These are phyloP conservation scores for Colletotrichum noveboracense DNA, from an alignment of 2,329 filamentous ascomycete genomes.

Conservation along the genomic window DNA sequence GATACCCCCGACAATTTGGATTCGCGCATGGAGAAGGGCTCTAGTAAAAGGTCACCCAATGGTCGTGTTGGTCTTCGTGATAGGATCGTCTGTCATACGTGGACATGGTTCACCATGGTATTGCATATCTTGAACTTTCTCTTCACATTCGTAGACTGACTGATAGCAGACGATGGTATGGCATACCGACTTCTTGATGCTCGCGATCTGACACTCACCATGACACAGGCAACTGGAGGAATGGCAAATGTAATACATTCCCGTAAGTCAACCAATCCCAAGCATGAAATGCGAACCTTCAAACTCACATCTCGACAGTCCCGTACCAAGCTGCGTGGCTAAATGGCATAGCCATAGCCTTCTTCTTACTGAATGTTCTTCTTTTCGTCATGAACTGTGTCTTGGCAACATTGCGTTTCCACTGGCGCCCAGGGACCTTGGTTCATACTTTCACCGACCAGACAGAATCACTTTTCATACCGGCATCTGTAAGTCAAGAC, in stretches of 20 bases:
- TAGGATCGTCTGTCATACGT: conserved; percentile 60
- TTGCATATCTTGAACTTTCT: neutral
- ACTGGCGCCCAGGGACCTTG: conserved; percentile 73
- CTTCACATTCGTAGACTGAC: conserved; percentile 17
- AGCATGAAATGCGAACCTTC: conserved; percentile 53
- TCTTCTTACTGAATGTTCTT: conserved; percentile 67
- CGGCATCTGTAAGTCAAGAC: conserved; percentile 60
- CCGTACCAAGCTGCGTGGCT: conserved; percentile 62
- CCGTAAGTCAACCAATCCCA: conserved; percentile 46
- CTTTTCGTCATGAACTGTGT: conserved; percentile 68
- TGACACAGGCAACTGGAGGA: conserved; percentile 58
- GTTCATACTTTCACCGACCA: conserved; percentile 75
- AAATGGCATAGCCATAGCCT: conserved; percentile 60
- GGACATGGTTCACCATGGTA: conserved; percentile 79
- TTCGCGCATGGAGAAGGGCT: conserved; percentile 27
- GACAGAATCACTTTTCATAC: conserved; percentile 79
- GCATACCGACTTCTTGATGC: neutral
- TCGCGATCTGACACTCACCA: conserved; percentile 4
- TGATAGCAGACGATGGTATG: conserved; percentile 35
- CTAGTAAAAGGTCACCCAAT: neutral
- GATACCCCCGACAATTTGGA: conserved; percentile 39
- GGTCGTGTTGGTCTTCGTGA: conserved; percentile 51
- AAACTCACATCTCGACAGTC: conserved; percentile 62
- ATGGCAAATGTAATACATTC: conserved; percentile 59
- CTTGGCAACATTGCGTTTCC: conserved; percentile 73